Evolutionary conservation across 768 basidiomycete genomes (phyloP).

Genomic region (Mycena galericulata): DNA sequence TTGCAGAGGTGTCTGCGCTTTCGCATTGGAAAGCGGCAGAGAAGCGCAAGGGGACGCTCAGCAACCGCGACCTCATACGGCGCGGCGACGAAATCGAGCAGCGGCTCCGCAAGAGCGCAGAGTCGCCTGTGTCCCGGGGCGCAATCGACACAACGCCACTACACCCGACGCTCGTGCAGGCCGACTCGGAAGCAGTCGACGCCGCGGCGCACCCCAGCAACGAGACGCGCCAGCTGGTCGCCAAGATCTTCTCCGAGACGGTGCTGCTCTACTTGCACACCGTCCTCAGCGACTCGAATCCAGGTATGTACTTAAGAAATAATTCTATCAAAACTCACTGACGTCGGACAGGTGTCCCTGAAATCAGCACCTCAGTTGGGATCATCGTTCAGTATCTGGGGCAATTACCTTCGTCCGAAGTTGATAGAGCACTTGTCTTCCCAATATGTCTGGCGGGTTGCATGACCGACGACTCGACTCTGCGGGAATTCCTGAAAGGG

Average conservation of each 20-base stretch:
- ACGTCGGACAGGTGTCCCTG: slow-evolving; percentile 68
- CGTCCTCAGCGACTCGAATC: slow-evolving; percentile 74
- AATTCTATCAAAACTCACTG: slow-evolving; percentile 15
- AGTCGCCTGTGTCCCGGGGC: slow-evolving; percentile 45
- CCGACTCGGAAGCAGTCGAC: slow-evolving; percentile 43
- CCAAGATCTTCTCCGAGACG: slow-evolving; percentile 72
- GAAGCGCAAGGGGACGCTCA: slow-evolving; percentile 72
- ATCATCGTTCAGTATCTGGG: slow-evolving; percentile 64
- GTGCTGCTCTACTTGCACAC: slow-evolving; percentile 78
- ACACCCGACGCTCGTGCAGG: slow-evolving; percentile 54
- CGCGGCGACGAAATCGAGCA: slow-evolving; percentile 81
- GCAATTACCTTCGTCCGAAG: slow-evolving; percentile 65
- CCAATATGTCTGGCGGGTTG: slow-evolving; percentile 81
- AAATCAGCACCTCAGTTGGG: slow-evolving; percentile 71
- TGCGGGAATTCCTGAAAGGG: slow-evolving; percentile 69
- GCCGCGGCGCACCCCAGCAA: slow-evolving; percentile 48
- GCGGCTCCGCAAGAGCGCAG: slow-evolving; percentile 62
- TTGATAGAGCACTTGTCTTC: slow-evolving; percentile 78
- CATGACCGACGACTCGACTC: slow-evolving; percentile 73
- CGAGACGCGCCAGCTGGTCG: slow-evolving; percentile 62
- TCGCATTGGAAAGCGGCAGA: slow-evolving; percentile 81
- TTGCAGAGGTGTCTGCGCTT: slow-evolving; percentile 80
- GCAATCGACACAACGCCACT: slow-evolving; percentile 50
- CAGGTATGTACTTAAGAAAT: slow-evolving; percentile 60
- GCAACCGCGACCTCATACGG: slow-evolving; percentile 78